A percentile compares a stretch with the other conserved stretches of the same genome.
Conservation (phyloP, 179 eudicot species). For the Silene vulgaris region DNA sequence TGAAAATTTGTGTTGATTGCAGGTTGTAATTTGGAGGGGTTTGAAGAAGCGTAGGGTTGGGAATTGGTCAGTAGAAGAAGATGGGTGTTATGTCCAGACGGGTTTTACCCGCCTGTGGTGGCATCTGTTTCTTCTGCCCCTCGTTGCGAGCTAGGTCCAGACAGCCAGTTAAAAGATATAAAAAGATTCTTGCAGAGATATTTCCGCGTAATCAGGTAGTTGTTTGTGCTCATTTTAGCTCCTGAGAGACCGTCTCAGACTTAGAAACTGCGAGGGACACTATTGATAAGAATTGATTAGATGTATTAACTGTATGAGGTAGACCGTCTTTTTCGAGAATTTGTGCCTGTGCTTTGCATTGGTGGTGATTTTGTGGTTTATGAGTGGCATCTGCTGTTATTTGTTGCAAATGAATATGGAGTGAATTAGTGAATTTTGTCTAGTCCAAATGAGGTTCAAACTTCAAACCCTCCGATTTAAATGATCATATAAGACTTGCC, state of each 20-base stretch:
- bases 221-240: neutral
- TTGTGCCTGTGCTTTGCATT: neutral
- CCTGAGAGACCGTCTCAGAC: neutral
- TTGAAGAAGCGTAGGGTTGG: conserved; percentile 13
- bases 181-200: conserved; percentile 74
- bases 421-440: neutral
- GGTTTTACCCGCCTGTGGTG: conserved; percentile 83
- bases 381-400: no score
- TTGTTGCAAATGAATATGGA: neutral
- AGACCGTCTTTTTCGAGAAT: neutral
- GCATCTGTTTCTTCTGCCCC: conserved; percentile 77
- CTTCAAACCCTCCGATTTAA: neutral
- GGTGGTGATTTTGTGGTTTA: no score
- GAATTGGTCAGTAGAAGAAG: conserved; percentile 18
- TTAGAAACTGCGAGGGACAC: no score
- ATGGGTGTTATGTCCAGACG: conserved; percentile 97
- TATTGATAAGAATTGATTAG: neutral
- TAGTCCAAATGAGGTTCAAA: neutral
- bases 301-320: neutral
- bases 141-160: conserved; percentile 78
- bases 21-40: conserved; percentile 12
- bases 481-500: neutral
- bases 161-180: conserved; percentile 88
- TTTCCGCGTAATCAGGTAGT: conserved; percentile 82
- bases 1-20: conserved; percentile 12